A percentile compares a stretch with the other conserved stretches of the same genome.
phyloP scores from a whole-genome alignment of 352 stramenopile species.

The Phytophthora chlamydospora region DNA sequence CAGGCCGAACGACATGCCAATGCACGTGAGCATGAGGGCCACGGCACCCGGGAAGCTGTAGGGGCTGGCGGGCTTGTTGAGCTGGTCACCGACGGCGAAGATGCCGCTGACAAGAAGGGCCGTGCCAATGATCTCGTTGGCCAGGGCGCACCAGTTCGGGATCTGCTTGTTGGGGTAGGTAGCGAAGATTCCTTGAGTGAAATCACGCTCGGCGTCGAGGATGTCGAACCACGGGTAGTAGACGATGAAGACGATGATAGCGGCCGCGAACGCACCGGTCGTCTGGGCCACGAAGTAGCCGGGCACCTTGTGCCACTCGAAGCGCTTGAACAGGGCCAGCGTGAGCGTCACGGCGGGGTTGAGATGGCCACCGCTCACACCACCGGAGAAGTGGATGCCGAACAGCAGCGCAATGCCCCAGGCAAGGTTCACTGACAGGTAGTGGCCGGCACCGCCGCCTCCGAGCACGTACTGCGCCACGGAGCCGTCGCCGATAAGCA shows the following conservation, averaged over 20 bases:
- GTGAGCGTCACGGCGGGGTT: conserved; percentile 70
- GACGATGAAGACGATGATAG: conserved; percentile 54
- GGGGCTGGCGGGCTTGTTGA: conserved; percentile 51
- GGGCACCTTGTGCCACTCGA: conserved; percentile 62
- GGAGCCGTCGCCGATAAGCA: conserved; percentile 64
- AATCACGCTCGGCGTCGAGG: conserved; percentile 45
- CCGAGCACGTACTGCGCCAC: conserved; percentile 66
- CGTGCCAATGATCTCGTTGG: conserved; percentile 53
- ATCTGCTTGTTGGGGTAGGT: conserved; percentile 54
- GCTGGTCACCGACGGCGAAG: conserved; percentile 50
- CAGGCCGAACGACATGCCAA: conserved; percentile 46
- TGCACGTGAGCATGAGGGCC: conserved; percentile 39
- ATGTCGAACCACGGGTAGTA: conserved; percentile 67
- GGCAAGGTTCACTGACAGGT: conserved; percentile 55
- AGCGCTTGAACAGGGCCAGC: conserved; percentile 54
- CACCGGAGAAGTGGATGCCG: conserved; percentile 58
- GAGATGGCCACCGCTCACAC: conserved; percentile 63
- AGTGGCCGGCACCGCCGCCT: conserved; percentile 51
- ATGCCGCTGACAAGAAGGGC: conserved; percentile 48
- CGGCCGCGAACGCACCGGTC: conserved; percentile 49
- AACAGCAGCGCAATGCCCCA: conserved; percentile 73
- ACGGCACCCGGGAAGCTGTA: conserved; percentile 46
- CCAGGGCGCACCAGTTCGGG: conserved; percentile 44
- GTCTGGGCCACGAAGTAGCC: conserved; percentile 60
- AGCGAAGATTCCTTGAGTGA: conserved; percentile 53